Evolutionary conservation across 1,139 yeast genomes (phyloP), one percentile per base, ranked within the genome.

Genomic region (Barnettozyma hawaiiensis): DNA sequence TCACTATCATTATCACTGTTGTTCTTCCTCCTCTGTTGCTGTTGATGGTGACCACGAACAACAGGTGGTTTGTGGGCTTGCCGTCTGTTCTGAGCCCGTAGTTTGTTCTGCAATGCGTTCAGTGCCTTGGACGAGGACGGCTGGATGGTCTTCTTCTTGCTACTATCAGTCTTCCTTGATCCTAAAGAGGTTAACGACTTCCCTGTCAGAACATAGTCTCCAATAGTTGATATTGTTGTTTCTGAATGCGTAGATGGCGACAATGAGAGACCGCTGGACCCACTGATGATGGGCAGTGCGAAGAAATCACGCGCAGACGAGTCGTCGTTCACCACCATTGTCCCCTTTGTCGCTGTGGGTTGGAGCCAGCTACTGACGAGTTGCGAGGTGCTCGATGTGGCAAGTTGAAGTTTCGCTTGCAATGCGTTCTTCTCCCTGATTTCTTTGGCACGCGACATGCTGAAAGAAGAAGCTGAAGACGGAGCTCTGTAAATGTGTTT

Each of bases 371-470:
- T 55, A 26, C 58, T 40, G 1, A 69, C 72, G 27, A 58, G 62
- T 11, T 57, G 47, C 33, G 63, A 62, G 32, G 65, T 67, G 32
- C 62, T 63, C 6, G 67, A 54, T 15, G 71, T 48, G 0, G 73
- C 65, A 7, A 69, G 61, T 51, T 71, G 76, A 49, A 74, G 67
- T 47, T 60, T 61, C 9, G 75, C 70, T 51, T 71, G 78, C 10
- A 75, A 55, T 31, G 67, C 71, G 45, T 73, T 71, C 52, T 74
- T 75, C 43, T 65, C 57, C 48, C 69, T 67, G 43, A 74, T 73
- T 50, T 73, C 78, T 28, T 41, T 44, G 4, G 44, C 57, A 26
- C 42, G 49, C 6, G 59, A 54, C 59, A 55, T 54, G 15, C 4
- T 19, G 7, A 31, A n/a, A n/a, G n/a, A n/a, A n/a, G n/a, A n/a